phyloP scores from a whole-genome alignment of 2,329 filamentous ascomycete genomes.

The Parafenestella ontariensis region DNA sequence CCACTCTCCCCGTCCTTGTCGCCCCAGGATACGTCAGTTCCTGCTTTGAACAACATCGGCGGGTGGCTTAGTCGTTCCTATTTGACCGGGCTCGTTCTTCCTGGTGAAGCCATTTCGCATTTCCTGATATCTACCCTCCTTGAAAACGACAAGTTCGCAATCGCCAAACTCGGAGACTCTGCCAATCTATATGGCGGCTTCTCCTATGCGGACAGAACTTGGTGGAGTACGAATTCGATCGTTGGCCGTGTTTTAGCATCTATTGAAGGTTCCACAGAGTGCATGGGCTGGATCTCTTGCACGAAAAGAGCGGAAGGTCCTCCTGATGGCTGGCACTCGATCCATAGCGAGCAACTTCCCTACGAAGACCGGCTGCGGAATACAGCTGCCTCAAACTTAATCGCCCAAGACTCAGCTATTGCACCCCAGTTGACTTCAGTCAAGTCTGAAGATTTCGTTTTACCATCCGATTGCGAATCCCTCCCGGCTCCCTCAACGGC shows the following conservation, averaged over 20 bases:
- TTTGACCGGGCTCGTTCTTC: constrained; percentile 62
- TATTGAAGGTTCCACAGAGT: constrained; percentile 54
- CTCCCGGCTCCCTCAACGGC: constrained; percentile 23
- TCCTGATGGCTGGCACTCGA: constrained; percentile 59
- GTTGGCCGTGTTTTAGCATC: constrained; percentile 62
- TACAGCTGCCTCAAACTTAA: constrained; percentile 29
- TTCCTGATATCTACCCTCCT: constrained; percentile 63
- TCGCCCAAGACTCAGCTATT: constrained; percentile 44
- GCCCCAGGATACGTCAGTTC: constrained; percentile 16
- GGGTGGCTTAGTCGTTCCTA: constrained; percentile 65
- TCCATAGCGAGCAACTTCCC: constrained; percentile 47
- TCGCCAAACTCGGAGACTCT: constrained; percentile 57
- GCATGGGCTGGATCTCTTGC: constrained; percentile 63
- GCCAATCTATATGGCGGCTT: constrained; percentile 64
- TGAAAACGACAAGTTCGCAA: constrained; percentile 61
- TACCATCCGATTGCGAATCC: constrained; percentile 43
- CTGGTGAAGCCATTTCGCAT: constrained; percentile 61
- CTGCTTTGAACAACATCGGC: constrained; percentile 44
- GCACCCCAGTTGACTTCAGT: constrained; percentile 32
- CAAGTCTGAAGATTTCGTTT: constrained; percentile 47
- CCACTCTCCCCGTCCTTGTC: constrained; percentile 35
- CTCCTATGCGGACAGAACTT: constrained; percentile 57
- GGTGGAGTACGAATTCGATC: constrained; percentile 65
- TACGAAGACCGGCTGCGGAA: constrained; percentile 51
- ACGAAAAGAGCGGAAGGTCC: constrained; percentile 50